A percentile compares a stretch with the other conserved stretches of the same genome.
These are phyloP conservation scores for Phialemoniopsis sp. DNA, from an alignment of 2,329 filamentous ascomycete species.

Conservation along the genomic window DNA sequence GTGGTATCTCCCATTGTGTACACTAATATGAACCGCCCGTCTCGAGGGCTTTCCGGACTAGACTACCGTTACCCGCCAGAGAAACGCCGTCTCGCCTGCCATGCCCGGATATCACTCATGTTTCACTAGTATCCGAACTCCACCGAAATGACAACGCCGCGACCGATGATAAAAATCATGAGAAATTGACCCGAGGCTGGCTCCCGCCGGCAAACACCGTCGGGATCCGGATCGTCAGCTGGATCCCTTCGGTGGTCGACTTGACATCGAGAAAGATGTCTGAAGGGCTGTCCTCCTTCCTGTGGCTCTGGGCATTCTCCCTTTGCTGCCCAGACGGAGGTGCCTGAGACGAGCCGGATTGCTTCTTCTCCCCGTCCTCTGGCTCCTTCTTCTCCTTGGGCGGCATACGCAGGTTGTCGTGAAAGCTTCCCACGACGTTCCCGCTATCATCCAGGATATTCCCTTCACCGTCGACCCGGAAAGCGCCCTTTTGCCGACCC, in stretches of 20 bases:
- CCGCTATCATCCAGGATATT: constrained; percentile 41
- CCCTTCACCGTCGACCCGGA: constrained; percentile 37
- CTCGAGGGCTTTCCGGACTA: neutral
- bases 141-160: no score
- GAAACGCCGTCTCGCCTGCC: no score
- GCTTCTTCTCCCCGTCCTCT: constrained; percentile 23
- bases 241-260: constrained; percentile 53
- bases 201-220: constrained; percentile 42
- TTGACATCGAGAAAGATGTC: constrained; percentile 55
- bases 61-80: no score
- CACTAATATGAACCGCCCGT: neutral
- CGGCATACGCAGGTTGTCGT: constrained; percentile 40
- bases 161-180: constrained; percentile 6
- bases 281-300: constrained; percentile 39
- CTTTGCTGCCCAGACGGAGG: constrained; percentile 6
- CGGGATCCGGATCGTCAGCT: constrained; percentile 53
- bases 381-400: constrained; percentile 24
- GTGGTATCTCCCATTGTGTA: no score
- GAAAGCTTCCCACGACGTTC: constrained; percentile 42
- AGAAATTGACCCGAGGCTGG: constrained; percentile 24
- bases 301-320: constrained; percentile 24
- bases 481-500: constrained; percentile 22
- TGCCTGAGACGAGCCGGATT: constrained; percentile 9
- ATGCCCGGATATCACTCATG: no score
- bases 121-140: no score